Evolutionary conservation across 176 grass and related monocot species (phyloP).

Genomic region (Dactylis glomerata): DNA sequence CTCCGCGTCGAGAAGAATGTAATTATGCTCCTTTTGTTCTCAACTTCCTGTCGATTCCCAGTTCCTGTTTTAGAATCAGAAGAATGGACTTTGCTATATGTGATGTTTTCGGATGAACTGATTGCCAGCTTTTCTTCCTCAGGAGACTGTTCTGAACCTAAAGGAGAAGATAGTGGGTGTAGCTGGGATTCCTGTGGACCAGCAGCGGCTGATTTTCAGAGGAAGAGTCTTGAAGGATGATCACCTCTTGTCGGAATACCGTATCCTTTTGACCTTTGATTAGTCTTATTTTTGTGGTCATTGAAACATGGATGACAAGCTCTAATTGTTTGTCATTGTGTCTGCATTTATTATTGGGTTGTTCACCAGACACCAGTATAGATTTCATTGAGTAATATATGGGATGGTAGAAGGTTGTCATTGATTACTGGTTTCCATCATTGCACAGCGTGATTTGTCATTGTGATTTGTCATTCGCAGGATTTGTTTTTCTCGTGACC

Average conservation of each 20-base stretch:
- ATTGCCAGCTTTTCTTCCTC: conserved; percentile 2
- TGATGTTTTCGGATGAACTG: neutral
- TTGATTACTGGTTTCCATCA: neutral
- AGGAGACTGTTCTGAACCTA: conserved; percentile 57
- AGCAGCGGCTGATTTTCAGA: conserved; percentile 84
- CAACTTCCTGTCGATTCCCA: neutral
- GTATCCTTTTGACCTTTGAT: conserved; percentile 90
- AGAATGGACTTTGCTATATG: neutral
- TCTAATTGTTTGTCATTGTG: neutral
- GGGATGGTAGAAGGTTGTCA: neutral
- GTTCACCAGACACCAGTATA: neutral
- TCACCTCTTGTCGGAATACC: conserved; percentile 75
- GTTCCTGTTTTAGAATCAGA: neutral
- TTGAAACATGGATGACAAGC: neutral
- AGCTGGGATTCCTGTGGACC: conserved; percentile 65
- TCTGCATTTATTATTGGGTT: neutral
- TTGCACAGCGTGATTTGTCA: neutral
- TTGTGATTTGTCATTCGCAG: no score
- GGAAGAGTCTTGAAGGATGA: conserved; percentile 92
- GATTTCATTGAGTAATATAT: neutral
- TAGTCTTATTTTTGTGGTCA: neutral
- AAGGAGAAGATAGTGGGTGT: conserved; percentile 69
- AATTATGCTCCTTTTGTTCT: neutral
- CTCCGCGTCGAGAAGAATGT: conserved; percentile 57
- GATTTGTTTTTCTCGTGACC: neutral